These are phyloP conservation scores for Furcasterigmium sp. DNA, from an alignment of 2,329 filamentous ascomycete genomes.

Conservation along the genomic window DNA sequence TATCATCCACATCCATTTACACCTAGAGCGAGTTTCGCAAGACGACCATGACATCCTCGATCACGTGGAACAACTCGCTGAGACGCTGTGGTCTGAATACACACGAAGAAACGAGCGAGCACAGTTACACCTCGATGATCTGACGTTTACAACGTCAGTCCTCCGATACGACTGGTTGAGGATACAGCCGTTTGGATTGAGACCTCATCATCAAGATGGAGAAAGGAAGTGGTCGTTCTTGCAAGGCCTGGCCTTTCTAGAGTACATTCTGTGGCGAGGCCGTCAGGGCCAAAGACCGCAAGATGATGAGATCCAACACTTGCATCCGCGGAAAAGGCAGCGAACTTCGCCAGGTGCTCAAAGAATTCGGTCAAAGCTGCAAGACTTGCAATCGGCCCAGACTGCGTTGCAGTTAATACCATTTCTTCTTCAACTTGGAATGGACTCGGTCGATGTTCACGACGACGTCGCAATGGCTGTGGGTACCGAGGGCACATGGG, in stretches of 20 bases:
- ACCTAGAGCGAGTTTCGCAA: slow-evolving; percentile 50
- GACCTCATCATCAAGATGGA: slow-evolving; percentile 45
- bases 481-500: slow-evolving; percentile 78
- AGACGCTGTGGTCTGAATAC: slow-evolving; percentile 76
- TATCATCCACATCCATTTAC: slow-evolving; percentile 60
- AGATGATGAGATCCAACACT: slow-evolving; percentile 15
- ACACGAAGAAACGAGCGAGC: slow-evolving; percentile 63
- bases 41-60: slow-evolving; percentile 31
- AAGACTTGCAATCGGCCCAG: slow-evolving; percentile 30
- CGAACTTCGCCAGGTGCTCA: slow-evolving; percentile 32
- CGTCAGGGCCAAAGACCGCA: slow-evolving; percentile 17
- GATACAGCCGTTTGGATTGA: slow-evolving; percentile 46
- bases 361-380: slow-evolving; percentile 39
- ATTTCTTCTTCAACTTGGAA: slow-evolving; percentile 43
- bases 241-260: slow-evolving; percentile 53
- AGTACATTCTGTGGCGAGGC: slow-evolving; percentile 35
- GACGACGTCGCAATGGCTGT: not conserved
- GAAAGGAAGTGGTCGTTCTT: slow-evolving; percentile 58
- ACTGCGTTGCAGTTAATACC: slow-evolving; percentile 53
- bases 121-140: slow-evolving; percentile 71
- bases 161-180: slow-evolving; percentile 38
- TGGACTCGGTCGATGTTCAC: not conserved
- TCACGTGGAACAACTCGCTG: slow-evolving; percentile 60
- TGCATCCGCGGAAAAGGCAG: slow-evolving; percentile 48
- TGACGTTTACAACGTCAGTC: slow-evolving; percentile 51